phyloP scores from a whole-genome alignment of 1,139 yeast genomes.

The Yamadazyma dendronema region DNA sequence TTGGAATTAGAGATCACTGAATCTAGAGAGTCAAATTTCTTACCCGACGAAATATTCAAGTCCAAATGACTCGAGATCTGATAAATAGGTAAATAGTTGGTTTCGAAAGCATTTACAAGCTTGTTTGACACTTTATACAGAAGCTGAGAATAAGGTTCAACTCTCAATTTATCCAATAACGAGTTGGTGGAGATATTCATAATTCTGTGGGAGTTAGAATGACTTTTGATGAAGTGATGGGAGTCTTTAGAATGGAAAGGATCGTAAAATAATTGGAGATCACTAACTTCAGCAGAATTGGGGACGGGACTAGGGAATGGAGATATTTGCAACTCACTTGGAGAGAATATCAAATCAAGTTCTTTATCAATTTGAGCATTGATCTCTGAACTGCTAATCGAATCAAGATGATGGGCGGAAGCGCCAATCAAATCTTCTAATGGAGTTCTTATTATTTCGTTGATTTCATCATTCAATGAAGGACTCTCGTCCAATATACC shows the following conservation, averaged over 20 bases:
- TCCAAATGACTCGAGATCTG: conserved; percentile 13
- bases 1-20: conserved; percentile 15
- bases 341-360: conserved; percentile 25
- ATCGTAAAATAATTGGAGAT: conserved; percentile 12
- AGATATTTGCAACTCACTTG: conserved; percentile 21
- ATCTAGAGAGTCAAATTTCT: conserved; percentile 16
- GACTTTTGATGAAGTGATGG: conserved; percentile 15
- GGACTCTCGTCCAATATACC: conserved; percentile 13
- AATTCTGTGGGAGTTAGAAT: conserved; percentile 1
- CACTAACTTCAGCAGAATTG: conserved; percentile 5
- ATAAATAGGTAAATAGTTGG: conserved; percentile 9
- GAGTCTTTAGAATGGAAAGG: conserved; percentile 6
- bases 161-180: conserved; percentile 4
- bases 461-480: conserved; percentile 20
- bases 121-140: conserved; percentile 1
- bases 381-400: conserved; percentile 19
- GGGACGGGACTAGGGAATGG: conserved; percentile 9
- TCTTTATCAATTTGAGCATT: conserved; percentile 25
- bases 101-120: conserved; percentile 8
- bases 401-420: conserved; percentile 15
- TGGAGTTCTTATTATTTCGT: conserved; percentile 25
- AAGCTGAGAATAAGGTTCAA: background rate
- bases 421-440: conserved; percentile 22
- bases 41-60: conserved; percentile 10
- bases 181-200: conserved; percentile 7